A percentile compares a stretch with the other conserved stretches of the same genome.
These are phyloP conservation scores for Hymenoscyphus occultus DNA, from an alignment of 2,329 filamentous ascomycete species.

Conservation along the genomic window DNA sequence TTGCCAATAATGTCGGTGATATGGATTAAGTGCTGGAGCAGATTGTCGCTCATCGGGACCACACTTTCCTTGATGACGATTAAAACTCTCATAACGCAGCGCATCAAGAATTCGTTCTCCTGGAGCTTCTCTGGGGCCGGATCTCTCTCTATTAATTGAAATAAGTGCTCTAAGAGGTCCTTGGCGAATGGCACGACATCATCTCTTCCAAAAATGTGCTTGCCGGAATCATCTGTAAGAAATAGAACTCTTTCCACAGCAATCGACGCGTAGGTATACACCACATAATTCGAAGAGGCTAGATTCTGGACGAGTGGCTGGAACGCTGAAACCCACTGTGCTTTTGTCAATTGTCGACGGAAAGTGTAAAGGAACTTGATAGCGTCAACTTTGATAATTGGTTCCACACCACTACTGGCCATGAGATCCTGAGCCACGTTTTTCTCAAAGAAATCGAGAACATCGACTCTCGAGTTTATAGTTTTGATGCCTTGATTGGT, in stretches of 20 bases:
- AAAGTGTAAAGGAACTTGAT: conserved; percentile 98
- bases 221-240: conserved; percentile 71
- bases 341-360: conserved; percentile 87
- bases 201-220: conserved; percentile 74
- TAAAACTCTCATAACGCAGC: conserved; percentile 95
- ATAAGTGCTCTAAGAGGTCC: conserved; percentile 84
- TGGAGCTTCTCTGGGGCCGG: conserved; percentile 86
- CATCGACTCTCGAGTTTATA: conserved; percentile 81
- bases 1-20: conserved; percentile 90
- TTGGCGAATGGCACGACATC: conserved; percentile 81
- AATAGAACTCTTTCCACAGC: conserved; percentile 91
- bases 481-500: conserved; percentile 86
- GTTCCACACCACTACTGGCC: conserved; percentile 63
- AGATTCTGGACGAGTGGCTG: conserved; percentile 88
- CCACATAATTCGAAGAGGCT: conserved; percentile 86
- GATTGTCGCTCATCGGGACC: conserved; percentile 67
- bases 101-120: conserved; percentile 98
- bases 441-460: conserved; percentile 92
- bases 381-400: conserved; percentile 92
- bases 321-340: conserved; percentile 88
- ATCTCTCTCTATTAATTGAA: conserved; percentile 85
- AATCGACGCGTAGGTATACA: conserved; percentile 96
- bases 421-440: conserved; percentile 88
- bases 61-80: conserved; percentile 89
- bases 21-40: conserved; percentile 79